Evolutionary conservation across 345 rosid genomes (phyloP), one percentile per base, ranked within the genome.

Genomic region (Erucastrum elatum): DNA sequence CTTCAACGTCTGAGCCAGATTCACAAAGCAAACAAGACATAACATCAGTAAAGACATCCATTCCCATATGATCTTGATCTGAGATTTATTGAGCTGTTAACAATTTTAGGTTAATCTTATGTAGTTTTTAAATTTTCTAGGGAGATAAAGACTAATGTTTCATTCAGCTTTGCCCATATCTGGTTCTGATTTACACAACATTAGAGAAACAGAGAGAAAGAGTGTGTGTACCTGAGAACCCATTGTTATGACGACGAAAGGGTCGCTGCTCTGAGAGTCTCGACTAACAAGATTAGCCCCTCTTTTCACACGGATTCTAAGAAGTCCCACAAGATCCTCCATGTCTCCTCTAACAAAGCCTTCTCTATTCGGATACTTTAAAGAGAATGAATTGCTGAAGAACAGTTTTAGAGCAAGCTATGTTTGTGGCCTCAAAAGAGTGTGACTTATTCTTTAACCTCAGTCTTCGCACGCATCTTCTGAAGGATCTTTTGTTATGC

Each of bases 1-100:
- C 85, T 89, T 89, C 82, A 88, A 8, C 74, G 66, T 89, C 94
- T 89, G 96, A 82, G 39, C 9, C 68, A 66, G 59, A 37, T 25
- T 41, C 60, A 41, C 60, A 58, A 55, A 15, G 27, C n/a, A 26
- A 59, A 26, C 33, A 26, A 4, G 64, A 59, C 5, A 12, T 27
- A 60, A 27, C 34, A 60, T 21, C 29, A 56, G 61, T 3, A 51
- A 2, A 51, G 58, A 6, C 16, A 51, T 51, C 21, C 21, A 51
- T 51, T 5, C 51, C 11, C 37, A 34, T 6, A 34, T 34, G 37
- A 34, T 6, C 37, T 7, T 7, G 37, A 34, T 34, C 37, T 34
- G 37, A 6, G 37, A 34, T 34, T 34, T 34, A 29, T 34, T 21
- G 21, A 21, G 21, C 21, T 21, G 21, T 21, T 21, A 21, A 21